Percentiles rank a stretch among this genome's conserved stretches.
Conservation (phyloP, 2,329 filamentous ascomycete genomes). For the Aspergillus sp. region DNA sequence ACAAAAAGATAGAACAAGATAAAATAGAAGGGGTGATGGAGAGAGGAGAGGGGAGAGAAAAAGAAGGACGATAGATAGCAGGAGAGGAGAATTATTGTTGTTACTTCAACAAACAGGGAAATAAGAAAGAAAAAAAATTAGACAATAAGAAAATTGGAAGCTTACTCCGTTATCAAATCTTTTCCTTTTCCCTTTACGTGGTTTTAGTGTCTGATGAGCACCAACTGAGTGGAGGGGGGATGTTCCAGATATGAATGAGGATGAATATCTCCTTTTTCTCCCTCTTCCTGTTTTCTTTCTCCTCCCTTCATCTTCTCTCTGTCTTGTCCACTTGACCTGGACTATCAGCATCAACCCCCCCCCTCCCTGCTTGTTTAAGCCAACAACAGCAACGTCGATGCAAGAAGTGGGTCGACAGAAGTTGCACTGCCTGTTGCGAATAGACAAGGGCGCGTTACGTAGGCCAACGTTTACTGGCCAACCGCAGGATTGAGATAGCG, state of each 20-base stretch:
- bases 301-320: neutral
- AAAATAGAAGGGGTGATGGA: neutral
- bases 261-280: neutral
- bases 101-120: neutral
- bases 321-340: neutral
- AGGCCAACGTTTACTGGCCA: slow-evolving; percentile 13
- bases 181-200: neutral
- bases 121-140: neutral
- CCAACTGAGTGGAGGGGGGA: no score
- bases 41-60: neutral
- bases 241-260: no score
- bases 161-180: neutral
- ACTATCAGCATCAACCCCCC: no score
- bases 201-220: no score
- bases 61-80: neutral
- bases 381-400: neutral
- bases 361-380: no score
- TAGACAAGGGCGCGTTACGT: slow-evolving; percentile 21
- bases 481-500: slow-evolving; percentile 9
- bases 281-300: neutral
- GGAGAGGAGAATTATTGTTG: neutral
- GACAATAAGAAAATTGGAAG: neutral
- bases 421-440: slow-evolving; percentile 14
- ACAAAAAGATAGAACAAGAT: neutral
- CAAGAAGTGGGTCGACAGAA: slow-evolving; percentile 10